Percentiles rank a stretch among this genome's conserved stretches.
Conservation (phyloP, 495 filamentous ascomycete genomes). For the Annulohypoxylon nitens region DNA sequence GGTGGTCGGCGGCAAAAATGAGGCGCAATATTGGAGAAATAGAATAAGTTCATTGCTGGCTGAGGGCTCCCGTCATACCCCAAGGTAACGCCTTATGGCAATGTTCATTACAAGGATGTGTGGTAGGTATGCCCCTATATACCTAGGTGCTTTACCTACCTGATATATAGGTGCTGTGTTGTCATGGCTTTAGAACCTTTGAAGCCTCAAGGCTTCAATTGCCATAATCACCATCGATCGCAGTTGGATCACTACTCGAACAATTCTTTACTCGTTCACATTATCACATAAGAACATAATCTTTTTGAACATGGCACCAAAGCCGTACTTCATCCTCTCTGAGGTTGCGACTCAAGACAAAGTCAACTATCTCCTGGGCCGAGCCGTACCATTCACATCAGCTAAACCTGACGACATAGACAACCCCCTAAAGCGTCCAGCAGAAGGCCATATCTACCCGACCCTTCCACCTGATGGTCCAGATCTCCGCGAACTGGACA, state of each 20-base stretch:
- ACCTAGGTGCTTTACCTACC: no score
- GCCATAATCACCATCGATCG: not conserved
- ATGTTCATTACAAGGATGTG: not conserved
- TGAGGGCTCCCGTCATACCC: constrained; percentile 5
- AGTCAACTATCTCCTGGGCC: constrained; percentile 2
- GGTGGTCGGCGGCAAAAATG: constrained; percentile 6
- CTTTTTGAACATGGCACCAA: constrained; percentile 2
- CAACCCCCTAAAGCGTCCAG: constrained; percentile 9
- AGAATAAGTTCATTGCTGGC: not conserved
- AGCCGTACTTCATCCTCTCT: constrained; percentile 16
- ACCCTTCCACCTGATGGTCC: constrained; percentile 4
- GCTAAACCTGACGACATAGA: not conserved
- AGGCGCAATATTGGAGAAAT: constrained; percentile 10
- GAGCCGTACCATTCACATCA: constrained; percentile 7
- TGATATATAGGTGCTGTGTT: not conserved
- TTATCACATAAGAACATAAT: not conserved
- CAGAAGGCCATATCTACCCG: constrained; percentile 10
- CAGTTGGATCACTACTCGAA: not conserved
- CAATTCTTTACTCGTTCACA: not conserved
- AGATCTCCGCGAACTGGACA: constrained; percentile 6
- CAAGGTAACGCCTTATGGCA: not conserved
- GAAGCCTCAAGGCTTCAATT: not conserved
- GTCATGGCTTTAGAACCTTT: not conserved
- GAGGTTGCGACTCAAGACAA: constrained; percentile 16
- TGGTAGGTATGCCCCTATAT: not conserved